phyloP scores from a whole-genome alignment of 208 protist species.

The Crithidia mellificae region DNA sequence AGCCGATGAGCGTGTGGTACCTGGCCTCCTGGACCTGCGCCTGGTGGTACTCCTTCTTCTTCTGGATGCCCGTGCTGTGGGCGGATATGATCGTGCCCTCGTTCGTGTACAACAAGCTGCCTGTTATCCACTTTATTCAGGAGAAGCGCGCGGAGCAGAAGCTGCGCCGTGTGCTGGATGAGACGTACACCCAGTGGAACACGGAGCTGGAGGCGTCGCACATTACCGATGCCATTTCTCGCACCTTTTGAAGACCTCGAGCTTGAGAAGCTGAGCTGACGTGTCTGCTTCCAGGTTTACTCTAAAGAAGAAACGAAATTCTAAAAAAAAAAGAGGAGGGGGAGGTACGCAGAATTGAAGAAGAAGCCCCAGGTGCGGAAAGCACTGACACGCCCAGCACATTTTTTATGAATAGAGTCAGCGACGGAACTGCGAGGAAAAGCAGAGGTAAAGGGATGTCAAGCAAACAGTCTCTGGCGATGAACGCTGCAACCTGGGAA shows the following conservation, averaged over 20 bases:
- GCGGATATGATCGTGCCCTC: conserved; percentile 84
- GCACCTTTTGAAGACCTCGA: conserved; percentile 60
- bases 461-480: too few relatives aligned
- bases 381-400: too few relatives aligned
- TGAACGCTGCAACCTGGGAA: too few relatives aligned
- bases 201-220: conserved; percentile 71
- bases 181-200: conserved; percentile 85
- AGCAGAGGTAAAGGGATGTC: too few relatives aligned
- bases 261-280: too few relatives aligned
- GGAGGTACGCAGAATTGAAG: too few relatives aligned
- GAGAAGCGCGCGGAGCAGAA: conserved; percentile 87
- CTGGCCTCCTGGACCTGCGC: conserved; percentile 81
- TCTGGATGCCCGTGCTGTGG: conserved; percentile 88
- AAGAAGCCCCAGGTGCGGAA: too few relatives aligned
- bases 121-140: conserved; percentile 87
- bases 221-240: conserved; percentile 83
- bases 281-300: neutral
- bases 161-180: conserved; percentile 82
- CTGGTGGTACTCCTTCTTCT: conserved; percentile 91
- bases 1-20: conserved; percentile 90
- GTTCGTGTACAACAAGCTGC: conserved; percentile 88
- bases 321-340: conserved; percentile 5
- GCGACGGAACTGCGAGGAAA: too few relatives aligned
- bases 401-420: too few relatives aligned
- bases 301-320: neutral